Evolutionary conservation across 208 protist species (phyloP).

Genomic region (Leishmania aethiopica): DNA sequence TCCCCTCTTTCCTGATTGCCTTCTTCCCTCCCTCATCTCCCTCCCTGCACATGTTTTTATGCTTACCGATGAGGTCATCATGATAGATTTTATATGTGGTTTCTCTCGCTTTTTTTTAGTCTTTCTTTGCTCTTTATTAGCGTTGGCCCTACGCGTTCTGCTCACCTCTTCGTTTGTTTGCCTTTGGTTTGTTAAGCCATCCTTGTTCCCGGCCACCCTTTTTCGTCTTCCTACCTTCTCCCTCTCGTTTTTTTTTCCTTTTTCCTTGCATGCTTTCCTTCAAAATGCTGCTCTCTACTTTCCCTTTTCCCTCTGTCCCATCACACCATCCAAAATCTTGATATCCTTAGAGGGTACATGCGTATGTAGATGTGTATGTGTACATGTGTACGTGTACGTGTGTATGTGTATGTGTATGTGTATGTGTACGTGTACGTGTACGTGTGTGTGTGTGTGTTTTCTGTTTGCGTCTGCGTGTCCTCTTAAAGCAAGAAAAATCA

Average conservation of each 20-base stretch:
- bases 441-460: not conserved
- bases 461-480: not conserved
- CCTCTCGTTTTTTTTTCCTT: not conserved
- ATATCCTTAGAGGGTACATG: not conserved
- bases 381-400: slow-evolving; percentile 4
- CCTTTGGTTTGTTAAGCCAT: not conserved
- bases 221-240: not conserved
- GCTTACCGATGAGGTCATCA: not conserved
- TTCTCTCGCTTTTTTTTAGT: not conserved
- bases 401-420: not conserved
- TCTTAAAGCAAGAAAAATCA: not conserved
- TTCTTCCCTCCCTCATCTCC: not conserved
- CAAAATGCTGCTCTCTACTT: not conserved
- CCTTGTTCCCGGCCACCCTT: not conserved
- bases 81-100: not conserved
- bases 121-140: not conserved
- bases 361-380: slow-evolving; percentile 3
- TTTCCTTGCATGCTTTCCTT: not conserved
- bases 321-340: not conserved
- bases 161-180: not conserved
- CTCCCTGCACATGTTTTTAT: not conserved
- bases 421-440: slow-evolving; percentile 2
- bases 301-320: not conserved
- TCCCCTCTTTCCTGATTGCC: not conserved
- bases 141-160: not conserved